Percentiles rank a stretch among this genome's conserved stretches.
Evolutionary conservation across 2,329 filamentous ascomycete genomes (phyloP).

Genomic region (Verticillium alfalfae): DNA sequence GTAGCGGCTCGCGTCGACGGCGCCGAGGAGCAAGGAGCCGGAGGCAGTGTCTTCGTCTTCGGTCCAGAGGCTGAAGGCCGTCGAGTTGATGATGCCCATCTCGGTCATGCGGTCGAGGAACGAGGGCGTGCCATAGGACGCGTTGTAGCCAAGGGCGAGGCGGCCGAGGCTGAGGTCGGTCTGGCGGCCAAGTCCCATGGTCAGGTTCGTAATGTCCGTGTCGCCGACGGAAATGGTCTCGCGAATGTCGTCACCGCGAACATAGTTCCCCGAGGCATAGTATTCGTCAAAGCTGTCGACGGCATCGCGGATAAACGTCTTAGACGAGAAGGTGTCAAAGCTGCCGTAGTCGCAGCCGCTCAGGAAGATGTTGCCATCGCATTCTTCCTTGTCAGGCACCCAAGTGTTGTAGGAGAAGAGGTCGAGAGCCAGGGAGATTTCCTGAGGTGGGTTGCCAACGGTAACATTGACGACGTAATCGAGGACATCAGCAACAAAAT

Average conservation of each 20-base stretch:
- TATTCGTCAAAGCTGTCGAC: conserved; percentile 45
- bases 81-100: conserved; percentile 55
- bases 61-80: conserved; percentile 65
- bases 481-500: background rate
- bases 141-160: conserved; percentile 54
- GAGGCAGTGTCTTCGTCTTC: conserved; percentile 9
- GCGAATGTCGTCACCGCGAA: conserved; percentile 47
- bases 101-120: conserved; percentile 59
- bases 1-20: conserved; percentile 8
- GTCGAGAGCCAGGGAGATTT: conserved; percentile 1
- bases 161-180: conserved; percentile 42
- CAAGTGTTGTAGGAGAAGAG: background rate
- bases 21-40: conserved; percentile 7
- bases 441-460: conserved; percentile 7
- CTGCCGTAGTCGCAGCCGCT: conserved; percentile 1
- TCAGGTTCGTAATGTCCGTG: conserved; percentile 36
- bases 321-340: conserved; percentile 36
- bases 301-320: conserved; percentile 38
- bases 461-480: conserved; percentile 7
- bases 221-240: conserved; percentile 43
- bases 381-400: background rate
- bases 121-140: conserved; percentile 50
- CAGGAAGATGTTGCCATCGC: background rate
- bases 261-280: conserved; percentile 52
- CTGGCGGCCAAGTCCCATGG: conserved; percentile 47